Percentiles rank a stretch among this genome's conserved stretches.
phyloP scores from a whole-genome alignment of 2,329 filamentous ascomycete species.

The Coniochaeta prunicola region DNA sequence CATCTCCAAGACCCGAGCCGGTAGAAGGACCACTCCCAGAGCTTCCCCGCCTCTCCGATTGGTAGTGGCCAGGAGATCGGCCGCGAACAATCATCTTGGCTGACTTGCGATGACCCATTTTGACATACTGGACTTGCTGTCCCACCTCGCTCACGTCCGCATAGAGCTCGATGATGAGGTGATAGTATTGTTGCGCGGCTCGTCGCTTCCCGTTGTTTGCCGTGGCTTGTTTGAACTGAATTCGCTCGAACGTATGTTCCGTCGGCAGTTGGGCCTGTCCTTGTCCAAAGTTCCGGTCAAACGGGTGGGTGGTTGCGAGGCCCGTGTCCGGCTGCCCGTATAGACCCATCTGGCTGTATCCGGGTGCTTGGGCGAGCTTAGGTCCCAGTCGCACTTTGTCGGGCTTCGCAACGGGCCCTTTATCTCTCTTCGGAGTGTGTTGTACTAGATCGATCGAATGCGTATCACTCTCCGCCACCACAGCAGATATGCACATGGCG shows the following conservation, averaged over 20 bases:
- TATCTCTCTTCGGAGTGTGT: slow-evolving; percentile 87
- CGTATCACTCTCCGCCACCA: slow-evolving; percentile 66
- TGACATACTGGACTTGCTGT: slow-evolving; percentile 51
- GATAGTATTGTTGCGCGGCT: slow-evolving; percentile 87
- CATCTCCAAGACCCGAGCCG: slow-evolving; percentile 53
- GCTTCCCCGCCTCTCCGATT: slow-evolving; percentile 61
- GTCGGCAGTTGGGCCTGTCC: slow-evolving; percentile 32
- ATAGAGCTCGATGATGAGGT: slow-evolving; percentile 79
- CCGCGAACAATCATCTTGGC: slow-evolving; percentile 83
- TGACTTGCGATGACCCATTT: slow-evolving; percentile 65
- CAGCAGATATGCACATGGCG: slow-evolving; percentile 77
- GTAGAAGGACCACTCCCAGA: slow-evolving; percentile 56
- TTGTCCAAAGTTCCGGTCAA: slow-evolving; percentile 35
- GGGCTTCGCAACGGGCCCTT: slow-evolving; percentile 72
- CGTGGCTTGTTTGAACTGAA: slow-evolving; percentile 90
- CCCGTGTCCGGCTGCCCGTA: slow-evolving; percentile 31
- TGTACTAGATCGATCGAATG: slow-evolving; percentile 81
- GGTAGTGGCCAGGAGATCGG: slow-evolving; percentile 74
- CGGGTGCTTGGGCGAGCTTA: slow-evolving; percentile 44
- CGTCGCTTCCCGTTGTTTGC: slow-evolving; percentile 89
- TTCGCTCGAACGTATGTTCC: slow-evolving; percentile 71
- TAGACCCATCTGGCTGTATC: slow-evolving; percentile 31
- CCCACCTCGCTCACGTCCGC: slow-evolving; percentile 52
- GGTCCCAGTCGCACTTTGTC: slow-evolving; percentile 61
- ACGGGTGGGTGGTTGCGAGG: slow-evolving; percentile 27